Base-by-base conservation (phyloP, 371 early-diverging fungal genomes). In the Mortierella sp. region DNA sequence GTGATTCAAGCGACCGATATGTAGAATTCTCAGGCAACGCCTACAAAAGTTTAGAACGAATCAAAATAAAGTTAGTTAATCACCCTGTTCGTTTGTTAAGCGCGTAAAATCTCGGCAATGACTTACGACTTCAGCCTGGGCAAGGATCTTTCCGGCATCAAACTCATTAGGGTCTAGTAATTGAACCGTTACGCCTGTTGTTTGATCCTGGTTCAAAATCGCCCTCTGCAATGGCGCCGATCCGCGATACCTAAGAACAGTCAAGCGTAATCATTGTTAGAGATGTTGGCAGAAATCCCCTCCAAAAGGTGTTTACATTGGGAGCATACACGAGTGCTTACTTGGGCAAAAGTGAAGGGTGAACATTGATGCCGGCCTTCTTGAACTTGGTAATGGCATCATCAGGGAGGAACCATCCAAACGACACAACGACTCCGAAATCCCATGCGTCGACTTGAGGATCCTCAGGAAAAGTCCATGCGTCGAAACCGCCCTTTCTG, bases 161-260 rank as follows among this genome's bases (percentile, higher is more conserved):
- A 96, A 97, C 47, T 90, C 88, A 28, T 91, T 88, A 8, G 92
- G 92, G 78, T 96, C 92, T 42, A 98, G 84, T 80, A 97, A 95
- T 78, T 97, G 97, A 21, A 99, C 95, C 2, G 97, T 95, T 8
- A 98, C 95, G 3, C 98, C 99, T 0, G 97, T 94, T 44, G 90
- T 89, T 38, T 81, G 72, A 57, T 97, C 98, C 16, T 93, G 93
- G 70, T 95, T 91, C 76, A 97, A 54, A 44, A 99, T 95, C 0
- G 98, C 91, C 71, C 97, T 92, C 77, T 98, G 97, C 50, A 99
- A 91, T 6, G 99, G 98, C 7, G 98, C 95, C 5, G 98, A 95
- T 16, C 99, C 99, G 21, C 99, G 93, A 87, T 97, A 96, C 74
- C 93, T 94, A 63, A 5, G n/a, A 16, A 34, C 31, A 8, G 75